Conservation (phyloP, 2,329 filamentous ascomycete genomes). For the Peltaster fructicola region DNA sequence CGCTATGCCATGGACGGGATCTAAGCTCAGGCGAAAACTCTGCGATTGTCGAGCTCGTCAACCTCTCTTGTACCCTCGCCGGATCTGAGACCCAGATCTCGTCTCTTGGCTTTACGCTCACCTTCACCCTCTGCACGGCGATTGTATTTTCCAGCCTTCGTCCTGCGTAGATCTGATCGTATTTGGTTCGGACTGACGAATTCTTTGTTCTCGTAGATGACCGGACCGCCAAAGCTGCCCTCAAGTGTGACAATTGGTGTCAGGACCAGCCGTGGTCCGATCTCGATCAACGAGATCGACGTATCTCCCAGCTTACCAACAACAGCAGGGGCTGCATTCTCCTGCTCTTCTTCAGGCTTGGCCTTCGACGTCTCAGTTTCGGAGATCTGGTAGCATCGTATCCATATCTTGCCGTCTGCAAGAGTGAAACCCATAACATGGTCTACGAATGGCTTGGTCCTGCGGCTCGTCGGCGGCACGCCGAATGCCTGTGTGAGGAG, state of each 20-base stretch:
- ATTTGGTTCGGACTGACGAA: conserved; percentile 95
- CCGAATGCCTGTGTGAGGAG: conserved; percentile 81
- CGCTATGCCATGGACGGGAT: no score
- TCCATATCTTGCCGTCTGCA: conserved; percentile 88
- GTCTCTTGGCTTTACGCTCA: conserved; percentile 57
- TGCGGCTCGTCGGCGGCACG: conserved; percentile 72
- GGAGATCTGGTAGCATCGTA: conserved; percentile 82
- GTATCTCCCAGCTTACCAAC: conserved; percentile 37
- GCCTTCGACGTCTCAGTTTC: conserved; percentile 51
- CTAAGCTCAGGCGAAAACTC: conserved; percentile 56
- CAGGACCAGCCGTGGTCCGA: conserved; percentile 80
- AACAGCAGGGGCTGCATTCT: conserved; percentile 19
- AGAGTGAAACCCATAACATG: conserved; percentile 86
- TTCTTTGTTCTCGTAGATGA: conserved; percentile 96
- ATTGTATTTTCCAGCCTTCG: conserved; percentile 64
- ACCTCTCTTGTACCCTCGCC: conserved; percentile 45
- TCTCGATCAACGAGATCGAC: conserved; percentile 73
- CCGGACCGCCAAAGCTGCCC: conserved; percentile 83
- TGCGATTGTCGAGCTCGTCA: conserved; percentile 58
- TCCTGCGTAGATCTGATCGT: conserved; percentile 57
- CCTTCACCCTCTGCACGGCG: conserved; percentile 55
- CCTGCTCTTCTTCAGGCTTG: conserved; percentile 20
- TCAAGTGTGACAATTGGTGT: conserved; percentile 93
- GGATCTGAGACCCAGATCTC: conserved; percentile 56
- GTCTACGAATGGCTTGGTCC: conserved; percentile 90